These are phyloP conservation scores for Pezicula radicicola DNA, from an alignment of 2,329 filamentous ascomycete genomes.

Conservation along the genomic window DNA sequence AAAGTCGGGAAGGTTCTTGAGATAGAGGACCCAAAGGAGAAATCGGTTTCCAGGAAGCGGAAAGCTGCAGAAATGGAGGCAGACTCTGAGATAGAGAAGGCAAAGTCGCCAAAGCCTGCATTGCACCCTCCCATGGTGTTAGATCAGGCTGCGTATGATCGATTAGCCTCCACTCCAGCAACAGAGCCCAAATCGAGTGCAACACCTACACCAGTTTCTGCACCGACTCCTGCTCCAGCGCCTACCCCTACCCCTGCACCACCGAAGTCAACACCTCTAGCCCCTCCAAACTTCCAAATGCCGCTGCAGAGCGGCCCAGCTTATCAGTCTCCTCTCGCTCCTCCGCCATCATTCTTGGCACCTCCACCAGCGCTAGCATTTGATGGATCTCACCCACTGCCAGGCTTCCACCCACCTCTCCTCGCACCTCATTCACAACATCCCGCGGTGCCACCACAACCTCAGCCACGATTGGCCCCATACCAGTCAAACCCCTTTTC, in stretches of 20 bases:
- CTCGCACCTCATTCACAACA: conserved; percentile 8
- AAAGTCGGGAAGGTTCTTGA: conserved; percentile 64
- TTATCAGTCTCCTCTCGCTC: conserved; percentile 3
- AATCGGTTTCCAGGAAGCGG: conserved; percentile 42
- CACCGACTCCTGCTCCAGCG: not conserved
- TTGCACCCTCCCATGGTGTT: not conserved
- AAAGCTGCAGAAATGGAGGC: conserved; percentile 49
- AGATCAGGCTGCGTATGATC: no score
- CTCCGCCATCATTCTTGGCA: conserved; percentile 1
- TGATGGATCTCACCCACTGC: conserved; percentile 24
- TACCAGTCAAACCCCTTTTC: conserved; percentile 17
- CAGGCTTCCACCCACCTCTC: conserved; percentile 24
- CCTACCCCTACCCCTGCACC: not conserved
- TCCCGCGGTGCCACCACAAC: conserved; percentile 12
- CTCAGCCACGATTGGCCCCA: conserved; percentile 6
- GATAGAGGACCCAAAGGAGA: conserved; percentile 55
- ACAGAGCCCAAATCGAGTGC: not conserved
- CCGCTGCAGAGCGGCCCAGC: not conserved
- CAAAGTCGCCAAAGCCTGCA: not conserved
- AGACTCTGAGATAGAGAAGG: conserved; percentile 2
- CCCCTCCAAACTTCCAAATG: conserved; percentile 2
- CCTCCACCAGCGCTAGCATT: conserved; percentile 16
- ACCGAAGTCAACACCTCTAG: not conserved
- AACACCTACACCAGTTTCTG: no score
- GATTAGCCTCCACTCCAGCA: not conserved